Conservation (phyloP, 345 rosid species). For the Microthlaspi erraticum region DNA sequence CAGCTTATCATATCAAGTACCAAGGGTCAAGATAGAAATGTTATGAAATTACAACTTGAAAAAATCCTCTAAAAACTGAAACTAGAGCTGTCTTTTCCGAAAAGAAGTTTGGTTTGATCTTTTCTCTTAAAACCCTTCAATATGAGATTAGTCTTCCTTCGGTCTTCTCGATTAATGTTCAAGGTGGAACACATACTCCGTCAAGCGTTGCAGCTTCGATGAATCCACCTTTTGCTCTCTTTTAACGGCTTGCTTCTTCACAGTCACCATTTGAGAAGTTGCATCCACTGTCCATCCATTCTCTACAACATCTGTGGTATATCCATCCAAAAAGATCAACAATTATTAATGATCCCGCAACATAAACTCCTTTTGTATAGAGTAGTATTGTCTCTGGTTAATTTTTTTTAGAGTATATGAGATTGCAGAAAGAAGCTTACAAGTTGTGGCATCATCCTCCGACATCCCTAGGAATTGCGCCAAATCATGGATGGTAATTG, state of each 20-base stretch:
- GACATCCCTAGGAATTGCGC: constrained; percentile 88
- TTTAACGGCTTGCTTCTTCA: constrained; percentile 62
- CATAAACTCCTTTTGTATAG: not conserved
- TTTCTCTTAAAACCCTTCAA: not conserved
- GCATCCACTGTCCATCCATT: constrained; percentile 78
- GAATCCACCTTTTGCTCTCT: constrained; percentile 78
- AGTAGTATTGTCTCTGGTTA: not conserved
- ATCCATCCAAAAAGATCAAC: not conserved
- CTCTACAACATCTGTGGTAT: constrained; percentile 65
- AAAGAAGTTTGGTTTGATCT: not conserved
- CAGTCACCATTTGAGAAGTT: constrained; percentile 68
- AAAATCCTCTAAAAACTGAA: constrained; percentile 5
- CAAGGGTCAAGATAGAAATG: not conserved
- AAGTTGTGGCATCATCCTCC: constrained; percentile 73
- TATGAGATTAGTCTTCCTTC: not conserved
- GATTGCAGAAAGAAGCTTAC: constrained; percentile 55
- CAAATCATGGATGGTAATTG: constrained; percentile 69
- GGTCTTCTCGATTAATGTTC: constrained; percentile 51
- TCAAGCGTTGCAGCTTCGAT: constrained; percentile 74
- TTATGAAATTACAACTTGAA: not conserved
- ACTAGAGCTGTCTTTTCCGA: constrained; percentile 5
- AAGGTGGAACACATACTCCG: constrained; percentile 82
- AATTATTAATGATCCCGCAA: not conserved
- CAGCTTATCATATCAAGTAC: constrained; percentile 8
- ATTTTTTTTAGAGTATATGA: constrained; percentile 1